A percentile compares a stretch with the other conserved stretches of the same genome.
phyloP scores from a whole-genome alignment of 495 filamentous ascomycete genomes.

The Podospora anserina region DNA sequence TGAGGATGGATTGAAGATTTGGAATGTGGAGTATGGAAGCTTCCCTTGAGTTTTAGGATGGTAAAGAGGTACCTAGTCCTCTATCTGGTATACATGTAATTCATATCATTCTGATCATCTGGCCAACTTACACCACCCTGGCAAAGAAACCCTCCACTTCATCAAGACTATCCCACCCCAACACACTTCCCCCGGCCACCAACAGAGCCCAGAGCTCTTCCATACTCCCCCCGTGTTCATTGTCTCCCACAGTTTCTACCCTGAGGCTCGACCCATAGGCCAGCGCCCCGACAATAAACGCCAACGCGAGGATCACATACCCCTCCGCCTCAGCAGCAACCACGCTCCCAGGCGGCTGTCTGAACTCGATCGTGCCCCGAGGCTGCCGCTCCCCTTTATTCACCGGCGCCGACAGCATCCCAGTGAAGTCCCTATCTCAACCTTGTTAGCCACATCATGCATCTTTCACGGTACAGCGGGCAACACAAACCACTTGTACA shows the following conservation, averaged over 20 bases:
- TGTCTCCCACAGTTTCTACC: neutral
- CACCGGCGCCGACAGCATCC: slow-evolving; percentile 17
- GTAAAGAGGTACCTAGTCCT: too few species aligned
- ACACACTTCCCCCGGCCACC: slow-evolving; percentile 16
- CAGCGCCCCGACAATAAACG: slow-evolving; percentile 29
- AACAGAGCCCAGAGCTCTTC: slow-evolving; percentile 30
- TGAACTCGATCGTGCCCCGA: slow-evolving; percentile 30
- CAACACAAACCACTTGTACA: slow-evolving; percentile 34
- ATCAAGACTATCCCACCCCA: slow-evolving; percentile 29
- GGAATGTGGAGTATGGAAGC: too few species aligned
- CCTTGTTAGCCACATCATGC: neutral
- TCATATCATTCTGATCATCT: too few species aligned
- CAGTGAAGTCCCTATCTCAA: slow-evolving; percentile 10
- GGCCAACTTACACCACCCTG: neutral
- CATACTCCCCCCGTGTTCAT: slow-evolving; percentile 13
- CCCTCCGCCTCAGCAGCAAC: slow-evolving; percentile 19
- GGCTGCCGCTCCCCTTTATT: neutral
- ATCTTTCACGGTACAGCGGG: too few species aligned
- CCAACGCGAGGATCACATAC: slow-evolving; percentile 26
- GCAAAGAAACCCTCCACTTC: slow-evolving; percentile 26
- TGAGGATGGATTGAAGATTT: too few species aligned
- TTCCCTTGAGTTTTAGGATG: too few species aligned
- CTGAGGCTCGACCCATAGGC: slow-evolving; percentile 10
- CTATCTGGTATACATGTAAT: too few species aligned
- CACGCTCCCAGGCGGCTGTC: slow-evolving; percentile 29